Evolutionary conservation across 495 filamentous ascomycete genomes (phyloP), one percentile per base, ranked within the genome.

Genomic region (Saxophila tyrrhenica): DNA sequence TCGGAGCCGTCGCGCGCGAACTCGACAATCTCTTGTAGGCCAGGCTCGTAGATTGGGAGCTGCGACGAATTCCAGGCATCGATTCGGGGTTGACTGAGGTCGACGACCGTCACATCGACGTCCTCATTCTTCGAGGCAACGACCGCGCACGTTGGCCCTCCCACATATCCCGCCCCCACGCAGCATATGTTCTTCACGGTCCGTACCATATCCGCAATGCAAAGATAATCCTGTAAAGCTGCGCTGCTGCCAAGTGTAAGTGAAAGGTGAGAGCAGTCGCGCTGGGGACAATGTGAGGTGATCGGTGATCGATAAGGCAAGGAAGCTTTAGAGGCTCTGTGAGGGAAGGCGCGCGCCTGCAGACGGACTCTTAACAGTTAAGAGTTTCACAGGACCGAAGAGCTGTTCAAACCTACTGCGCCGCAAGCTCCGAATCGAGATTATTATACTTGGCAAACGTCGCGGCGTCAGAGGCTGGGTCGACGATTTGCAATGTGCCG

Each of bases 1-100:
- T 57, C 15, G 13, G 68, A 66, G 16, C 79, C 78, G 56, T 88
- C 84, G 35, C 85, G 73, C 9, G 81, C 73, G 5, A 77, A 66
- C 32, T 77, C 72, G 8, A 91, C 83, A 8, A 89, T 73, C n/a
- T 83, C 76, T 17, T 75, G 58, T 5, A 92, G 70, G 0, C 81
- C 85, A 1, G 83, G 79, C 63, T 92, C 87, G 65, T 86, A 83
- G 50, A 92, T 87, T 13, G 87, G 87, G 25, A 89, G 74, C 55
- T 82, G 78, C 35, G 73, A 65, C 0, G 84, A 85, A 53, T 87
- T 85, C 87, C 86, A 91, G 24, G 76, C 73, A 29, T 69, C 70
- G 57, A 91, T 83, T n/a, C 85, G 75, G 8, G 62, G 56, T 19
- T 72, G 72, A 63, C 86, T 81, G 47, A 79, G 68, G 62, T 90